Base-by-base conservation (phyloP, 1,284 basidiomycete genomes). In the Naganishia albida region DNA sequence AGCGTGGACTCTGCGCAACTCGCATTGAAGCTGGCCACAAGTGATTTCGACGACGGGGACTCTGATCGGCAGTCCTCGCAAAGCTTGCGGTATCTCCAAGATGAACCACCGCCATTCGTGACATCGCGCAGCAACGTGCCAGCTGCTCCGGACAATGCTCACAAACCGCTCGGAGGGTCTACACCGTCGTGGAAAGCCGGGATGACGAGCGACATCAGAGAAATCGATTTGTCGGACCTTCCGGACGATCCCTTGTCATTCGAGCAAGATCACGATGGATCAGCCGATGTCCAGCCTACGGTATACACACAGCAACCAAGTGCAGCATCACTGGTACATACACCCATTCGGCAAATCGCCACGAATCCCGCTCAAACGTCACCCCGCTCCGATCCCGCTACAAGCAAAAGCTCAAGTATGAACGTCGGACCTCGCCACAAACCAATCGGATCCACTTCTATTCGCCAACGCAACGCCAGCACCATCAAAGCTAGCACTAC, bases 61-160 rank as follows among this genome's bases (percentile, higher is more conserved):
- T 38, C 38, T 2, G 51, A 12, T 12, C 18, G 51, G 38, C 16
- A 18, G 30, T 7, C 10, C 4, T 48, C 20, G 20, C n/a, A n/a
- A n/a, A n/a, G n/a, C n/a, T n/a, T n/a, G n/a, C 38, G 55, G 55
- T 57, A 48, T 3, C 44, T 57, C 13, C 16, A 38, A 26, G 55
- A 57, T 57, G 55, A 57, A 16, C 15, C 48, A 25, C 43, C 55
- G 43, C 55, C 55, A 28, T 57, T 57, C 38, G 25, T 57, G 7
- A 42, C 34, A 18, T 25, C 12, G 8, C 8, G 3, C 20, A 25
- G n/a, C n/a, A 20, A 20, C 2, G 20, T 20, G 38, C 16, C 25
- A 26, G 8, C 39, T 7, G 52, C 18, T 34, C 51, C 8, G 20
- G 25, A 25, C 15, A 12, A 38, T 13, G 39, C 2, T 3, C 10